phyloP scores from a whole-genome alignment of 192 early-diverging fungal species.

The Coemansia sp. region DNA sequence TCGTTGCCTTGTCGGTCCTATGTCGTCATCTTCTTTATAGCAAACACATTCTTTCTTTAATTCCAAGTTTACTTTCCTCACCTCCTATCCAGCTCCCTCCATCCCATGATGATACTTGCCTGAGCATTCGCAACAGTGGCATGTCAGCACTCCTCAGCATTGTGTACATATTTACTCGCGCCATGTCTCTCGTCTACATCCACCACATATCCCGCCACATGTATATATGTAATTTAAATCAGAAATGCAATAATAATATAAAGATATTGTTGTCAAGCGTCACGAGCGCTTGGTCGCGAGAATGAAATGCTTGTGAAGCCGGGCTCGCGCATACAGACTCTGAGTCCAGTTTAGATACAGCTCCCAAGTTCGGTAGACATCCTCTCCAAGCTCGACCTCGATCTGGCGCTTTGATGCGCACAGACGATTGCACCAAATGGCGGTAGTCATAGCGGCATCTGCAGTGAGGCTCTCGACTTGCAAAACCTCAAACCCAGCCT shows the following conservation, averaged over 20 bases:
- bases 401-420: constrained; percentile 50
- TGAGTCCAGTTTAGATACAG: constrained; percentile 58
- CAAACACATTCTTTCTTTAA: too few relatives aligned
- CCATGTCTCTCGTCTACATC: not conserved
- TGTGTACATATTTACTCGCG: too few relatives aligned
- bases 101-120: too few relatives aligned
- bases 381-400: constrained; percentile 49
- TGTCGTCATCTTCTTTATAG: too few relatives aligned
- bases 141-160: too few relatives aligned
- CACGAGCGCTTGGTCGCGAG: constrained; percentile 46
- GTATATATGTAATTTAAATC: not conserved
- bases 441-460: constrained; percentile 45
- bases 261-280: not conserved
- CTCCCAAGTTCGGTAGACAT: constrained; percentile 49
- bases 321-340: constrained; percentile 46
- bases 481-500: constrained; percentile 49
- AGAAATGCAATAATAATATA: not conserved
- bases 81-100: too few relatives aligned
- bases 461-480: constrained; percentile 54
- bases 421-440: constrained; percentile 41
- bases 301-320: constrained; percentile 51
- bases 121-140: too few relatives aligned
- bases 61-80: too few relatives aligned
- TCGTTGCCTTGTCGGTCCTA: too few relatives aligned
- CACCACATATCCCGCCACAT: not conserved